Percentiles rank a stretch among this genome's conserved stretches.
Conservation (phyloP, 768 basidiomycete genomes). For the Gloeopeniophorella convolvens region DNA sequence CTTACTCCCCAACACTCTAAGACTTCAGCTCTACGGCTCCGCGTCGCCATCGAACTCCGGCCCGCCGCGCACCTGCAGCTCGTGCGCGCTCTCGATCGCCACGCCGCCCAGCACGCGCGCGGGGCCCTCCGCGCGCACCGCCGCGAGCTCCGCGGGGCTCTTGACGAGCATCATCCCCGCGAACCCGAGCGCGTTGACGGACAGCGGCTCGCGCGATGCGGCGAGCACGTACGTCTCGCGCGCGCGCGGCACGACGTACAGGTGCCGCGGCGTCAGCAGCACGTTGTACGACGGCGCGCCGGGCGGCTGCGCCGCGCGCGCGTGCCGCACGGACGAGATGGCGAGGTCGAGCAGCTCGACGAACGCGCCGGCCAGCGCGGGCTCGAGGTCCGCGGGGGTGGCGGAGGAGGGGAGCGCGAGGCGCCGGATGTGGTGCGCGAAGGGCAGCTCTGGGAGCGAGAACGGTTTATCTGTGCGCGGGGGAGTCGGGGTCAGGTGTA, state of each 20-base stretch:
- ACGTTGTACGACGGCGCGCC: slow-evolving; percentile 79
- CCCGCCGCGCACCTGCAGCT: slow-evolving; percentile 51
- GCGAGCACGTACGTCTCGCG: slow-evolving; percentile 50
- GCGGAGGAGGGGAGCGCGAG: slow-evolving; percentile 29
- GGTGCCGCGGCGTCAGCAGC: slow-evolving; percentile 72
- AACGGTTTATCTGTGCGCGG: slow-evolving; percentile 60
- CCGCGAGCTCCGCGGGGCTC: slow-evolving; percentile 68
- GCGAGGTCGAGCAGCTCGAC: slow-evolving; percentile 69
- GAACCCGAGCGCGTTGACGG: slow-evolving; percentile 84
- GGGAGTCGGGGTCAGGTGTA: not conserved
- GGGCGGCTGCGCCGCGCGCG: slow-evolving; percentile 50
- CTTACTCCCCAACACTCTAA: too few species aligned
- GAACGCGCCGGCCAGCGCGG: slow-evolving; percentile 52
- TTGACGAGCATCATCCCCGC: slow-evolving; percentile 87
- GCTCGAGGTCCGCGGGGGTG: slow-evolving; percentile 40
- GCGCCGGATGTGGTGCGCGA: slow-evolving; percentile 75
- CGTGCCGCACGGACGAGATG: slow-evolving; percentile 66
- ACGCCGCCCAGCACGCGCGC: slow-evolving; percentile 58
- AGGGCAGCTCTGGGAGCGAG: slow-evolving; percentile 57
- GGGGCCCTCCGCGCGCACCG: slow-evolving; percentile 57
- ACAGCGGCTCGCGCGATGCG: slow-evolving; percentile 50
- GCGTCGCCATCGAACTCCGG: slow-evolving; percentile 29
- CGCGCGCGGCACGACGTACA: slow-evolving; percentile 79
- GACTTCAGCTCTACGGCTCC: not conserved
- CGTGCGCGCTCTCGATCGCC: slow-evolving; percentile 61